phyloP scores from a whole-genome alignment of 768 basidiomycete species.

The Chalciporus chontae region DNA sequence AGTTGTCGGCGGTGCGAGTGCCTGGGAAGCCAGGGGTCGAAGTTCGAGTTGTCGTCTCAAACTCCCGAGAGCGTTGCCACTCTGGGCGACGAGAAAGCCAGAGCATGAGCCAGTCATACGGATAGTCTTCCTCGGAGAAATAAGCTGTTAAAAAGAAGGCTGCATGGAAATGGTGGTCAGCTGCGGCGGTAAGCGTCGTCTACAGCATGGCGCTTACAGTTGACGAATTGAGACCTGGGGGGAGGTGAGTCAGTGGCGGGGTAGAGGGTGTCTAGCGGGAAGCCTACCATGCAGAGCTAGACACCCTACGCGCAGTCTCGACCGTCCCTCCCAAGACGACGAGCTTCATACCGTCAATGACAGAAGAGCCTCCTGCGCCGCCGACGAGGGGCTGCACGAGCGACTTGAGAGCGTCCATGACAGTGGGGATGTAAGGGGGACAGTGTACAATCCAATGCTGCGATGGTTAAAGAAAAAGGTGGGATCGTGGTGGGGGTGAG shows the following conservation, averaged over 20 bases:
- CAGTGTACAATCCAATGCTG: constrained; percentile 39
- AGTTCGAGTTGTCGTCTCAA: constrained; percentile 81
- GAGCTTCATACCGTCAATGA: constrained; percentile 87
- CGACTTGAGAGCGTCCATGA: constrained; percentile 79
- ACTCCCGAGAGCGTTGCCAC: constrained; percentile 87
- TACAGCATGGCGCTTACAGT: constrained; percentile 52
- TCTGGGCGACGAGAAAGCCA: constrained; percentile 85
- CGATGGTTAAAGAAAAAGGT: constrained; percentile 18
- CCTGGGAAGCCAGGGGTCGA: constrained; percentile 55
- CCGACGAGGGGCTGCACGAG: constrained; percentile 78
- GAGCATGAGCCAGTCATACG: constrained; percentile 89
- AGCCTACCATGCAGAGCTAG: constrained; percentile 75
- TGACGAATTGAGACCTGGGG: constrained; percentile 77
- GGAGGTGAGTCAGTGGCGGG: constrained; percentile 10
- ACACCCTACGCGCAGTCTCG: constrained; percentile 78
- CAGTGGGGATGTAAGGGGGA: constrained; percentile 17
- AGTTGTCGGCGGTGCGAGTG: constrained; percentile 47
- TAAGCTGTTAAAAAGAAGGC: constrained; percentile 88
- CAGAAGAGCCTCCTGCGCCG: constrained; percentile 68
- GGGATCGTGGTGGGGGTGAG: constrained; percentile 24
- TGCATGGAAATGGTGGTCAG: constrained; percentile 24
- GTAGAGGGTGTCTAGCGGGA: constrained; percentile 1
- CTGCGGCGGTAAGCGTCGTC: background rate
- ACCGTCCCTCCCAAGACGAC: constrained; percentile 87
- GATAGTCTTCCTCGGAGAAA: constrained; percentile 87